These are phyloP conservation scores for Alternaria conjuncta DNA, from an alignment of 2,329 filamentous ascomycete genomes.

Conservation along the genomic window DNA sequence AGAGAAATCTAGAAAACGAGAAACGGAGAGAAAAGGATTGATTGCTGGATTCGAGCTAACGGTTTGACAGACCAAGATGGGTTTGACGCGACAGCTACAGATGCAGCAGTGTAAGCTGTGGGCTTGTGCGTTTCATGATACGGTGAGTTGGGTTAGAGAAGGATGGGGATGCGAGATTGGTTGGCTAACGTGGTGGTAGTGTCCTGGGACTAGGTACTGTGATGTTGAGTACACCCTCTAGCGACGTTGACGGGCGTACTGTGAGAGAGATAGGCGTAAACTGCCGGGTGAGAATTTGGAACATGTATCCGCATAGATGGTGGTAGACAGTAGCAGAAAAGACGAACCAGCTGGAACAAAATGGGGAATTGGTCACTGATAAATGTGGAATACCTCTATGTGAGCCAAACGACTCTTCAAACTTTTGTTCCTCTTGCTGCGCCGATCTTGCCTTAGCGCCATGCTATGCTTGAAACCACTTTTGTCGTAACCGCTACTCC, in stretches of 20 bases:
- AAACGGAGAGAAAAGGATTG: background rate
- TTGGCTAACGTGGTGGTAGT: background rate
- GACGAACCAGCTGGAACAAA: background rate
- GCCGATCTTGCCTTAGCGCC: background rate
- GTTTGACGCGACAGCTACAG: background rate
- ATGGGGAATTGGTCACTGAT: background rate
- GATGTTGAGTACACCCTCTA: background rate
- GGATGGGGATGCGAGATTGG: background rate
- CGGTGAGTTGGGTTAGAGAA: background rate
- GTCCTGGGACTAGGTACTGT: background rate
- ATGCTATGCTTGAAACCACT: constrained; percentile 11
- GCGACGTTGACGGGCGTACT: background rate
- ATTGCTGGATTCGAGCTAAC: background rate
- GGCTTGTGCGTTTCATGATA: background rate
- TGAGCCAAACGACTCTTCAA: background rate
- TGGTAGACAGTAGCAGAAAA: background rate
- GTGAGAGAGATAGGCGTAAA: background rate
- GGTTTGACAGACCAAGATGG: background rate
- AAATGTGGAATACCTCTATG: background rate
- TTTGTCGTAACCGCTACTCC: background rate
- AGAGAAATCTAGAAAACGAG: background rate
- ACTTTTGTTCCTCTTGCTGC: background rate
- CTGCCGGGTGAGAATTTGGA: background rate
- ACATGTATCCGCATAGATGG: background rate
- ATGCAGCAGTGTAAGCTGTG: background rate